These are phyloP conservation scores for Eucalyptus erythrocorys DNA, from an alignment of 345 rosid species.

Conservation along the genomic window DNA sequence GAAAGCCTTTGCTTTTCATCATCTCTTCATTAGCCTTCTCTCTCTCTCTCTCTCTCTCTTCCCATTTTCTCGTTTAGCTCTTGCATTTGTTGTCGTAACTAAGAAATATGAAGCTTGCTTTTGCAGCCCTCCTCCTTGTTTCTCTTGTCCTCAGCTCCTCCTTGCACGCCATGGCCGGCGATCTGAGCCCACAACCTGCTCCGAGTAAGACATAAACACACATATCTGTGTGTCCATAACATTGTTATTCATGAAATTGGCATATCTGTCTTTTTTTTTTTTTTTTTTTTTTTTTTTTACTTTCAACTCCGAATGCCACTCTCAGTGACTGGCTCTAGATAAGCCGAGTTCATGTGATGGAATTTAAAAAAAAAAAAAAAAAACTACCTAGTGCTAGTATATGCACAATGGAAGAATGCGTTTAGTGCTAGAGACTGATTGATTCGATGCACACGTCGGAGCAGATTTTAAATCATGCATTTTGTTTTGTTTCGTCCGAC, in stretches of 20 bases:
- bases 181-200: not conserved
- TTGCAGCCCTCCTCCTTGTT: not conserved
- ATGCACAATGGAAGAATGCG: not conserved
- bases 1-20: not conserved
- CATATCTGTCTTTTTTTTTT: rapidly evolving
- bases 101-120: not conserved
- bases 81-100: not conserved
- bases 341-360: not conserved
- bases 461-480: not conserved
- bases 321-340: not conserved
- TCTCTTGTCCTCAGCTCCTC: not conserved
- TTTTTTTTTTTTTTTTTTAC: rapidly evolving
- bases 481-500: not conserved
- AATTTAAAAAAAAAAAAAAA: not conserved
- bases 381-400: not conserved
- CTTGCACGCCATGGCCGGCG: not conserved
- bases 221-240: not conserved
- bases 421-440: not conserved
- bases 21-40: not conserved
- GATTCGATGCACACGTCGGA: not conserved
- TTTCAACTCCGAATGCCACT: not conserved
- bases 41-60: not conserved
- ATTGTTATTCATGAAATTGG: not conserved
- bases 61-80: not conserved
- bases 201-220: not conserved